A percentile compares a stretch with the other conserved stretches of the same genome.
Conservation (phyloP, 2,329 filamentous ascomycete species). For the Rutstroemia sp. region DNA sequence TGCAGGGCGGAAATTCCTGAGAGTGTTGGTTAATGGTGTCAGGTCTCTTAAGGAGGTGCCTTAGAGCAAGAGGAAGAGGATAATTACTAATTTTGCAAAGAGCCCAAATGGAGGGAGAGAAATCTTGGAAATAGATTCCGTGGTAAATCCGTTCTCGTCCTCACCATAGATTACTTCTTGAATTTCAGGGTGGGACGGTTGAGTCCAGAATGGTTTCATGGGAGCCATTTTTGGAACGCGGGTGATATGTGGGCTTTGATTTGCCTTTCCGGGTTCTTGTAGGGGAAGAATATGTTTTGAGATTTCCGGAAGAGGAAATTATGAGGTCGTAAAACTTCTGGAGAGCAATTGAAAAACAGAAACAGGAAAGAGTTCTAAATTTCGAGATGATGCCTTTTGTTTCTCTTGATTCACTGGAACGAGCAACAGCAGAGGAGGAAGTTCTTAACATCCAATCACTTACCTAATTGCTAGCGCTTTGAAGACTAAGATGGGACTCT, state of each 20-base stretch:
- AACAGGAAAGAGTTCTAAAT: too few relatives aligned
- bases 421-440: not conserved
- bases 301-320: not conserved
- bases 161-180: conserved; percentile 48
- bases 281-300: not conserved
- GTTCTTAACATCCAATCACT: not conserved
- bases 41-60: not conserved
- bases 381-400: too few relatives aligned
- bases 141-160: conserved; percentile 42
- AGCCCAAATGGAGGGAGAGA: conserved; percentile 53
- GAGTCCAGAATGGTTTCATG: conserved; percentile 49
- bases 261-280: not conserved
- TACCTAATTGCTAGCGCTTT: not conserved
- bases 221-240: conserved; percentile 38
- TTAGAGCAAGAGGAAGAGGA: not conserved
- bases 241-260: not conserved
- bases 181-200: conserved; percentile 52
- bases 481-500: not conserved
- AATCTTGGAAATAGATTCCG: conserved; percentile 51
- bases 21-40: not conserved
- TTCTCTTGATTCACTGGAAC: too few relatives aligned
- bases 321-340: not conserved
- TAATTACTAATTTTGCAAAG: conserved; percentile 50
- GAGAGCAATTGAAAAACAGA: too few relatives aligned
- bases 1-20: conserved; percentile 51